Percentiles rank a stretch among this genome's conserved stretches.
Evolutionary conservation across 1,139 yeast species (phyloP).

Genomic region (Blastobotrys raffinosifermentans): DNA sequence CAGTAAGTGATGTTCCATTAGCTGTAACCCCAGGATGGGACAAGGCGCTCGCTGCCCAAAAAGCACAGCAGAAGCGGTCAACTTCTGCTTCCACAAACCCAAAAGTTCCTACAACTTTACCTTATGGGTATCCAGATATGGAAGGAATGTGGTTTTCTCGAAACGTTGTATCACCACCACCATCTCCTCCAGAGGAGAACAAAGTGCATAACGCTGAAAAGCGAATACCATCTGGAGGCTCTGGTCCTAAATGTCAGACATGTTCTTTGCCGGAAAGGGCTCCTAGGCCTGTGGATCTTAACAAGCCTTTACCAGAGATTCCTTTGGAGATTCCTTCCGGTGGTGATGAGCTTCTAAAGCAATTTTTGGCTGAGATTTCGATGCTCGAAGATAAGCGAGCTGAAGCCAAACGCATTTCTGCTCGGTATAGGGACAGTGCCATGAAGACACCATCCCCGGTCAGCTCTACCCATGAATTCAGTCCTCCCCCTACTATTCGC

Average conservation of each 20-base stretch:
- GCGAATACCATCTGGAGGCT: no score
- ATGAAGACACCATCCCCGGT: constrained; percentile 2
- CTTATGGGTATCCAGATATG: no score
- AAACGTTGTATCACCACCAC: no score
- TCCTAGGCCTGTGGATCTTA: neutral
- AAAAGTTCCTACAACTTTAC: neutral
- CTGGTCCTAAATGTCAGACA: neutral
- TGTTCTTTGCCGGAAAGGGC: neutral
- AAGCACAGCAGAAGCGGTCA: neutral
- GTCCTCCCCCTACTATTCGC: no score
- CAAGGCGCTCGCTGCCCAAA: neutral
- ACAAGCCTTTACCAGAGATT: constrained; percentile 1
- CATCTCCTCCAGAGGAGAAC: neutral
- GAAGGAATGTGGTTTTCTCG: no score
- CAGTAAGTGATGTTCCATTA: neutral
- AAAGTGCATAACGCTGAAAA: neutral
- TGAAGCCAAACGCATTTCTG: constrained; percentile 1
- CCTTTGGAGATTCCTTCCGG: neutral
- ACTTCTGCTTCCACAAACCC: no score
- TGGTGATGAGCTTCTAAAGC: neutral
- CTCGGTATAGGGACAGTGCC: constrained; percentile 1
- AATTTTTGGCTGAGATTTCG: neutral
- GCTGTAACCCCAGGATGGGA: neutral
- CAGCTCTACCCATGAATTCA: no score
- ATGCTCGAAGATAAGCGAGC: neutral